phyloP scores from a whole-genome alignment of 352 stramenopile genomes.

The Globisporangium uncinulatum region DNA sequence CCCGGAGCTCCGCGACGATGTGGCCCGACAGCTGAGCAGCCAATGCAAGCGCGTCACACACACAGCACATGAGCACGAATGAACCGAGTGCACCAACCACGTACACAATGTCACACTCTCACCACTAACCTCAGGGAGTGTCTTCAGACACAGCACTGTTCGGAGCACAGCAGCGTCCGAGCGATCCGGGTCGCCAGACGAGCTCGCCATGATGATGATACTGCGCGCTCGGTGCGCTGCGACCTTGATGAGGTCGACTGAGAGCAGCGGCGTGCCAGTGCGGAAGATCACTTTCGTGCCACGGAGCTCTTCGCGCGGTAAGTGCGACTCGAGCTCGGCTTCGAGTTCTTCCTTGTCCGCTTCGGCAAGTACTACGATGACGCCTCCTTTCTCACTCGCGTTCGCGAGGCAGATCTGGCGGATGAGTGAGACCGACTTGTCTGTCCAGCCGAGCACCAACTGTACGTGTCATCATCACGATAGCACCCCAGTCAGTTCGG shows the following conservation, averaged over 20 bases:
- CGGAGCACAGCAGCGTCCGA: constrained; percentile 74
- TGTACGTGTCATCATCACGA: constrained; percentile 8
- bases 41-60: not conserved
- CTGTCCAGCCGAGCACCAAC: constrained; percentile 84
- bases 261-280: constrained; percentile 70
- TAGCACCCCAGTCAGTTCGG: not conserved
- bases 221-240: constrained; percentile 62
- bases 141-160: constrained; percentile 79
- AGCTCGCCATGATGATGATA: constrained; percentile 81
- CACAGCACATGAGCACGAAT: not conserved
- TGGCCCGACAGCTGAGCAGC: constrained; percentile 44
- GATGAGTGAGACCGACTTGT: constrained; percentile 84
- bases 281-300: constrained; percentile 81
- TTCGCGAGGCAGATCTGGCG: constrained; percentile 84
- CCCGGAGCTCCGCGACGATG: constrained; percentile 83
- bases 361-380: constrained; percentile 76
- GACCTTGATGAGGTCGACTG: constrained; percentile 78
- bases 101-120: too few relatives aligned
- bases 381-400: constrained; percentile 76
- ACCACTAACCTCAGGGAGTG: constrained; percentile 37
- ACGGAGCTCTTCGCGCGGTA: constrained; percentile 49
- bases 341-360: constrained; percentile 77
- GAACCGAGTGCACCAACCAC: not conserved
- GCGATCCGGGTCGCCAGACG: constrained; percentile 67
- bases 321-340: constrained; percentile 50